These are phyloP conservation scores for Aethionema arabicum DNA, from an alignment of 345 rosid genomes.

Conservation along the genomic window DNA sequence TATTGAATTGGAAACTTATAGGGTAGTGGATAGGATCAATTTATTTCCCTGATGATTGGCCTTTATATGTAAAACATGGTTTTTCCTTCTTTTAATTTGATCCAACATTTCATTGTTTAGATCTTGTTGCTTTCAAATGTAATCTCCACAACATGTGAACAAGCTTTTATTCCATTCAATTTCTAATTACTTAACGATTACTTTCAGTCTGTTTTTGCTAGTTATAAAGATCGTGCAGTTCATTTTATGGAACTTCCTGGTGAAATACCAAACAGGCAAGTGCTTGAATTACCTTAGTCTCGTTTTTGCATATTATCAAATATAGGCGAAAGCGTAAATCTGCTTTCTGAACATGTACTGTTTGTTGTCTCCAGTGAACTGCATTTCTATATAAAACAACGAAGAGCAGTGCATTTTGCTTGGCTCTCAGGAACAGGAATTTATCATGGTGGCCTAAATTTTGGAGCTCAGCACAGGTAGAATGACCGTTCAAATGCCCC, in stretches of 20 bases:
- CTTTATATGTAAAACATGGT: slow-evolving; percentile 16
- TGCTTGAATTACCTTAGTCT: slow-evolving; percentile 22
- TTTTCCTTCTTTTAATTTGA: slow-evolving; percentile 7
- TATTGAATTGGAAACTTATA: slow-evolving; percentile 10
- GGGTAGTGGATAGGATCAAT: slow-evolving; percentile 1
- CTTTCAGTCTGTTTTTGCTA: slow-evolving; percentile 79
- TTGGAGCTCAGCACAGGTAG: slow-evolving; percentile 94
- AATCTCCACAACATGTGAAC: slow-evolving; percentile 12
- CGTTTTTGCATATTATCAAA: slow-evolving; percentile 19
- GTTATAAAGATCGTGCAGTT: slow-evolving; percentile 89
- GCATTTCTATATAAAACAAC: slow-evolving; percentile 94
- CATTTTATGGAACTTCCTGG: slow-evolving; percentile 99
- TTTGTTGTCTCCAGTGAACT: slow-evolving; percentile 64
- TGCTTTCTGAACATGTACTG: slow-evolving; percentile 24
- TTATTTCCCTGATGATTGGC: slow-evolving; percentile 3
- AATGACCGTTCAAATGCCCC: slow-evolving; percentile 14
- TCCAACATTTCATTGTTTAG: background rate
- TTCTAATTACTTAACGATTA: slow-evolving; percentile 11
- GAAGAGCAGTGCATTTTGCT: slow-evolving; percentile 96
- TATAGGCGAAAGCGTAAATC: slow-evolving; percentile 17
- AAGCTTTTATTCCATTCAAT: slow-evolving; percentile 10
- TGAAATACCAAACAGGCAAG: slow-evolving; percentile 96
- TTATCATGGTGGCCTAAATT: slow-evolving; percentile 90
- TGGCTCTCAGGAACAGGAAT: slow-evolving; percentile 99
- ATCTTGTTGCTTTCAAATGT: slow-evolving; percentile 16